A percentile compares a stretch with the other conserved stretches of the same genome.
Evolutionary conservation across 768 basidiomycete species (phyloP).

Genomic region (Podaxis rugospora): DNA sequence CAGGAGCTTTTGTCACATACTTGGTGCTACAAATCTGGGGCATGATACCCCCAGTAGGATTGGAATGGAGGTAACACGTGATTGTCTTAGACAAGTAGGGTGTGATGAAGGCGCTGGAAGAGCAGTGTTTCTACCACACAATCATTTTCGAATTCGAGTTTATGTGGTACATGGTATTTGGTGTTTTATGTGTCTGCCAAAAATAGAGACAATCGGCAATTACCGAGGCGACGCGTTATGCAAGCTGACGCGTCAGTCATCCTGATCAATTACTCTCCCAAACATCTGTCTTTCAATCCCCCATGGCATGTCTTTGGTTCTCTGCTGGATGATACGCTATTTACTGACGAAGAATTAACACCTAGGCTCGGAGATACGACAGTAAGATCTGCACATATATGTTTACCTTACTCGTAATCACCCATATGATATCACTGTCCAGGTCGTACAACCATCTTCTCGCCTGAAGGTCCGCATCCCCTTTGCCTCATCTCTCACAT

Average conservation of each 20-base stretch:
- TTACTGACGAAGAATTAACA: not conserved
- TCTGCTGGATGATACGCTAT: not conserved
- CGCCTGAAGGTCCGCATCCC: slow-evolving; percentile 74
- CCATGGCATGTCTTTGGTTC: slow-evolving; percentile 40
- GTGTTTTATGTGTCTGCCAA: not conserved
- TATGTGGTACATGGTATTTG: too few species aligned
- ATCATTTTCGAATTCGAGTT: too few species aligned
- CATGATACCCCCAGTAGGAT: too few species aligned
- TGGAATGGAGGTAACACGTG: too few species aligned
- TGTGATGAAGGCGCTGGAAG: too few species aligned
- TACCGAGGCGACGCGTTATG: slow-evolving; percentile 40
- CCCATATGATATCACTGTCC: slow-evolving; percentile 22
- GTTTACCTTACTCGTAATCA: slow-evolving; percentile 10
- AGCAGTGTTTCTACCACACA: too few species aligned
- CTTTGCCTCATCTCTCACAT: slow-evolving; percentile 4
- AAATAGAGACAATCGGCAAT: slow-evolving; percentile 23
- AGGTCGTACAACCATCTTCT: slow-evolving; percentile 98
- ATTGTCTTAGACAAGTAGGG: too few species aligned
- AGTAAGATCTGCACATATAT: slow-evolving; percentile 49
- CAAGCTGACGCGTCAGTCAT: slow-evolving; percentile 33
- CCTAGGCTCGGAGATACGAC: slow-evolving; percentile 91
- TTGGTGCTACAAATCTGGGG: too few species aligned
- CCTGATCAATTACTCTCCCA: slow-evolving; percentile 14
- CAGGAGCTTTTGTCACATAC: too few species aligned
- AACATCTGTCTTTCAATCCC: slow-evolving; percentile 20